Evolutionary conservation across 208 protist species (phyloP), one percentile per base, ranked within the genome.

Genomic region (Trypanosoma lewisi): DNA sequence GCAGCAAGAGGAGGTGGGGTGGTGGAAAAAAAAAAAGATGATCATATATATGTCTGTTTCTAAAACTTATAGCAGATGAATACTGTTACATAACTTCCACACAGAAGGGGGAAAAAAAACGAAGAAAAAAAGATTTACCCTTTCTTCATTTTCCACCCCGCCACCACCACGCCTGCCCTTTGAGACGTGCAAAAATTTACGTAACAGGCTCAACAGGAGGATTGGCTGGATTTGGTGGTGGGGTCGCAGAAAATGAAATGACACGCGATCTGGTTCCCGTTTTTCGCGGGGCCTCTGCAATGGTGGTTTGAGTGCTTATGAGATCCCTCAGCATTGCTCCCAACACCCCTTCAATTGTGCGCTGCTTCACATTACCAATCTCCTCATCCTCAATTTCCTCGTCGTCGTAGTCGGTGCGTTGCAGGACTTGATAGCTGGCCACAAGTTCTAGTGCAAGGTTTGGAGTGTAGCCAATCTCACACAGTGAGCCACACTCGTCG

Each of bases 391-490:
- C 54, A 0, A n/a, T n/a, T n/a, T 57, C 61, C 4, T 63, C 64
- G 6, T 50, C 47, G 12, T 63, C 49, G 0, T 36, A 51, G 11
- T 39, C 19, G 1, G 25, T 45, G 16, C 21, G 53, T 21, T 59
- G 30, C 49, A 84, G 76, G 47, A 78, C 57, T 42, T 92, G 89
- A 61, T 95, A 95, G 62, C 83, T 88, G 23, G 85, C 75, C 31
- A 95, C 64, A 1, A 91, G 70, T 64, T 95, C 85, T 5, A 92
- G 51, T 5, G 83, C 76, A 17, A 89, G 34, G 55, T 95, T 92
- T 11, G 89, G 89, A 9, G 89, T 95, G 73, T 91, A 95, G 50
- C 89, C 89, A 7, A 91, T 77, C 49, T 89, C 77, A 49, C 83
- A 90, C 4, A 87, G 37, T 11, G 89, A 89, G 45, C 85, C 83